Evolutionary conservation across 1,139 yeast species (phyloP), one percentile per base, ranked within the genome.

Genomic region (Hemisphaericaspora xylanilytica): DNA sequence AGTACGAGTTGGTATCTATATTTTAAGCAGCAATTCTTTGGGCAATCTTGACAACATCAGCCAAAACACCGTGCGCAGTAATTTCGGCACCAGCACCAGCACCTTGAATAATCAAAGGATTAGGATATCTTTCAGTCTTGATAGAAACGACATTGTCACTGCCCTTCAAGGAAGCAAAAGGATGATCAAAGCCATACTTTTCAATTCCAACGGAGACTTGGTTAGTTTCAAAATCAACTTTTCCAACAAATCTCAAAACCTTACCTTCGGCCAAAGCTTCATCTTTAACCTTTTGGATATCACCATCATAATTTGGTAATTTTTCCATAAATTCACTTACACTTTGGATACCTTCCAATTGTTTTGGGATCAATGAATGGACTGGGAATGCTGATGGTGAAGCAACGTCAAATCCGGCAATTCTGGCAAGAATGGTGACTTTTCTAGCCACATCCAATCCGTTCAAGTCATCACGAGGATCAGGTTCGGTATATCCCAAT

Each of bases 11-110:
- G n/a, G n/a, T n/a, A n/a, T n/a, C n/a, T n/a, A n/a, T 20, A 20
- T 20, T 20, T 8, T 58, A 68, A 42, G 56, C 56, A 40, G 80
- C 80, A 33, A 86, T 69, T 73, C 96, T 83, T 70, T 90, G 90
- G 32, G 95, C 95, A 51, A 87, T 81, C 71, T 86, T 90, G 59
- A 94, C 78, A 25, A 87, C 81, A 61, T 92, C 98, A 38, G 95
- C 96, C 54, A 92, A 75, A 36, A 94, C 97, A 64, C 98, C 98
- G 62, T 94, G 95, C 45, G 99, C 98, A 40, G 99, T 92, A 39
- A 92, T 97, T 31, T 83, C 97, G 44, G 96, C 96, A 65, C 98
- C 98, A 26, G 98, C 98, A 63, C 96, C 98, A 31, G 98, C 98
- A 65, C 99, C 98, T 73, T 92, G 98, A 51, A 92, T 77, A 49